Conservation (phyloP, 164 flowering plant species). For the Umbellularia californica region DNA sequence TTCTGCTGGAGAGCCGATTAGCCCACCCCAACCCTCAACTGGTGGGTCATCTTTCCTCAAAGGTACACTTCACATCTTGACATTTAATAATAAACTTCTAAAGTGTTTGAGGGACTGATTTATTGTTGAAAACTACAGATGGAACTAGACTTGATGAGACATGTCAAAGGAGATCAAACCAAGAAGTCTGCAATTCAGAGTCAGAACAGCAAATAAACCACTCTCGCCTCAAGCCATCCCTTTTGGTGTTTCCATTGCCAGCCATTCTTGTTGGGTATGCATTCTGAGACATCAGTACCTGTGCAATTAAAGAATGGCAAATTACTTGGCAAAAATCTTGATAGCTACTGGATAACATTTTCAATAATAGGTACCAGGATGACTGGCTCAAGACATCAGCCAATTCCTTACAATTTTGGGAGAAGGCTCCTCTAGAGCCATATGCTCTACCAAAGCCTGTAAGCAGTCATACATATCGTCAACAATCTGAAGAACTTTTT, state of each 20-base stretch:
- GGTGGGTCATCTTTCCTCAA: slow-evolving; percentile 52
- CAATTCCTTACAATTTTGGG: slow-evolving; percentile 80
- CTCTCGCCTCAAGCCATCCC: slow-evolving; percentile 55
- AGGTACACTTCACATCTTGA: slow-evolving; percentile 36
- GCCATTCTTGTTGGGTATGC: slow-evolving; percentile 96
- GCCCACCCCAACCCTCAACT: slow-evolving; percentile 59
- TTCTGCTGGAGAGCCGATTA: slow-evolving; percentile 61
- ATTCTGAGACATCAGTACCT: not conserved
- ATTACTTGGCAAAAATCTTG: not conserved
- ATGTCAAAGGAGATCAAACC: slow-evolving; percentile 50
- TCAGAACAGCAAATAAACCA: slow-evolving; percentile 48
- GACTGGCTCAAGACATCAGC: slow-evolving; percentile 98
- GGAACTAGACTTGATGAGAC: slow-evolving; percentile 57
- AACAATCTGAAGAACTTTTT: not conserved
- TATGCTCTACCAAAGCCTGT: slow-evolving; percentile 71
- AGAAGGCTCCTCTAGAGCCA: slow-evolving; percentile 98
- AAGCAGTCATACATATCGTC: not conserved
- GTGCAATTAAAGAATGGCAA: not conserved
- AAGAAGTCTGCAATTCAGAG: slow-evolving; percentile 49
- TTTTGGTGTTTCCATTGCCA: slow-evolving; percentile 73
- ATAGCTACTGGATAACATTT: not conserved
- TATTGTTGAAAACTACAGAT: slow-evolving; percentile 38
- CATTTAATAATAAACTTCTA: not conserved
- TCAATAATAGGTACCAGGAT: slow-evolving; percentile 80
- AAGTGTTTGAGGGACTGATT: slow-evolving; percentile 5